Conservation (phyloP, 495 filamentous ascomycete species). For the Tuber indicum region DNA sequence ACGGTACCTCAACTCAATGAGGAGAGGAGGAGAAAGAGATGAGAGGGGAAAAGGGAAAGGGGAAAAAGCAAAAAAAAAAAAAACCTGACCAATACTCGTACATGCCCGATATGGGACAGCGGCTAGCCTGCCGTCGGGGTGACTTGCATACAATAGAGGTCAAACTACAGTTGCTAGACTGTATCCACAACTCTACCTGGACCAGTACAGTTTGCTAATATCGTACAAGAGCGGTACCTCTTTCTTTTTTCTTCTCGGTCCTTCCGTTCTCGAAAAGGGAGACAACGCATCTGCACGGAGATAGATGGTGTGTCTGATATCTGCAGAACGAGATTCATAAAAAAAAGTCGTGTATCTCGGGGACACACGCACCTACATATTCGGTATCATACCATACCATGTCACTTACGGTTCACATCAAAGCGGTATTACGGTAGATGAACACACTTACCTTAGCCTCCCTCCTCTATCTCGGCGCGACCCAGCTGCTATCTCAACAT, state of each 20-base stretch:
- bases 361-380: background rate
- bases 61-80: background rate
- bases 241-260: background rate
- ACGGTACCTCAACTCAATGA: background rate
- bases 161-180: background rate
- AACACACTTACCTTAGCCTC: background rate
- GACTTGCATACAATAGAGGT: background rate
- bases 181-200: background rate
- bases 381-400: background rate
- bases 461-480: background rate
- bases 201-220: background rate
- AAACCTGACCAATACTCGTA: background rate
- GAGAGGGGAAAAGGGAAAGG: background rate
- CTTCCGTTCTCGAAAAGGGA: background rate
- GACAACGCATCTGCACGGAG: background rate
- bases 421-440: background rate
- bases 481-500: background rate
- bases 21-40: background rate
- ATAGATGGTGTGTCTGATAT: background rate
- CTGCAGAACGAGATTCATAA: background rate
- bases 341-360: background rate
- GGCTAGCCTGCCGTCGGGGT: background rate
- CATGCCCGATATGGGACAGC: background rate
- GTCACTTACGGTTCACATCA: background rate
- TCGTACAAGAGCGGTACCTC: background rate